phyloP scores from a whole-genome alignment of 1,284 basidiomycete genomes.

The Puccinia horiana region DNA sequence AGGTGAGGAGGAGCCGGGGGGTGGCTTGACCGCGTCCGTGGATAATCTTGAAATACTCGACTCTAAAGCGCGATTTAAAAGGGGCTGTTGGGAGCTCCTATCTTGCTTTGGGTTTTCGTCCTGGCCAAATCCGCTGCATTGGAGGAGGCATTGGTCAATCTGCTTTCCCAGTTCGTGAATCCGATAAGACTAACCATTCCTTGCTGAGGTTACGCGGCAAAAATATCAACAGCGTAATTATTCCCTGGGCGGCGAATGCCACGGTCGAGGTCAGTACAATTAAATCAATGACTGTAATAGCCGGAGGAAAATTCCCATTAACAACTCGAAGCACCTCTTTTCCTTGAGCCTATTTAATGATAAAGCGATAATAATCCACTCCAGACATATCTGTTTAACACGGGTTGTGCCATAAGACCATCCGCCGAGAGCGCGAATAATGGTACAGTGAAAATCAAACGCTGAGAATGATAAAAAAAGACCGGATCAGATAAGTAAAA shows the following conservation, averaged over 20 bases:
- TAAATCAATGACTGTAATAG: not conserved
- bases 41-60: not conserved
- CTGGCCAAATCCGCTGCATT: not conserved
- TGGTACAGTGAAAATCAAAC: conserved; percentile 14
- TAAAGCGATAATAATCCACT: not conserved
- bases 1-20: not conserved
- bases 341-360: not conserved
- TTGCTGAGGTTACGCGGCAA: conserved; percentile 19
- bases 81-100: not conserved
- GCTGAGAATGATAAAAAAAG: not conserved
- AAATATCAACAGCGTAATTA: conserved; percentile 33
- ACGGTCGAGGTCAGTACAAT: conserved; percentile 21
- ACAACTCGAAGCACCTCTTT: not conserved
- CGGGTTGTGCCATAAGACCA: not conserved
- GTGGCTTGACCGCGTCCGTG: not conserved
- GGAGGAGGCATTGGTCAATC: not conserved
- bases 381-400: not conserved
- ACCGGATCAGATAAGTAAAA: not conserved
- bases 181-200: conserved; percentile 16
- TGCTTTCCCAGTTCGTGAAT: too few relatives aligned
- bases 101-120: not conserved
- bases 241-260: conserved; percentile 21
- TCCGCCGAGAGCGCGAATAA: not conserved
- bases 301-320: not conserved
- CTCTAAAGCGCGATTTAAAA: not conserved